phyloP scores from a whole-genome alignment of 768 basidiomycete species.

The Tricholoma furcatifolium region DNA sequence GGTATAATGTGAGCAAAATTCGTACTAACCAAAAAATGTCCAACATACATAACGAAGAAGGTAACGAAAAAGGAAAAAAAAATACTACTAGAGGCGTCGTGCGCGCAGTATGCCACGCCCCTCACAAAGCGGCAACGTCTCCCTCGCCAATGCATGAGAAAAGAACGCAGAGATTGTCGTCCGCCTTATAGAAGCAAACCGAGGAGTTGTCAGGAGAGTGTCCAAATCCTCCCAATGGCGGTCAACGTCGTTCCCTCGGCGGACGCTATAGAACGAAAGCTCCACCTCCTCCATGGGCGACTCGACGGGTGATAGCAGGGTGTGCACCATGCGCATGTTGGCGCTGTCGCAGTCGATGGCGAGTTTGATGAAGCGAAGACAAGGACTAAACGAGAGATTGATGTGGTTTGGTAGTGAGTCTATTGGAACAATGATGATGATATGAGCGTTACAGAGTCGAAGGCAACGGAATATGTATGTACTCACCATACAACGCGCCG shows the following conservation, averaged over 20 bases:
- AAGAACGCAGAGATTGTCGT: conserved; percentile 8
- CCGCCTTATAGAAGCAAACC: conserved; percentile 6
- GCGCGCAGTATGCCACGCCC: conserved; percentile 11
- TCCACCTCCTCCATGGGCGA: conserved; percentile 11
- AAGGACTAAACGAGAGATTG: conserved; percentile 11
- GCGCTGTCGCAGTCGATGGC: conserved; percentile 12
- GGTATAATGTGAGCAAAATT: no score
- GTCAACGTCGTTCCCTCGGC: conserved; percentile 4
- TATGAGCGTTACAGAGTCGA: neutral
- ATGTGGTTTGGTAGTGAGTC: conserved; percentile 9
- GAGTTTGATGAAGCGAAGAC: conserved; percentile 12
- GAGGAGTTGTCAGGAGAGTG: conserved; percentile 2
- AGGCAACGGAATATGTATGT: neutral
- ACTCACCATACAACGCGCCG: conserved; percentile 10
- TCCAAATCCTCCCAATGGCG: conserved; percentile 12
- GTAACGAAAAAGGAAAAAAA: no score
- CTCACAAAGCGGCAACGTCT: conserved; percentile 11
- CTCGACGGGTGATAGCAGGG: conserved; percentile 11
- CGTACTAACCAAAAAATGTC: no score
- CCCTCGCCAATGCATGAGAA: conserved; percentile 4
- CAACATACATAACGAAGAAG: no score
- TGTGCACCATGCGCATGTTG: conserved; percentile 4
- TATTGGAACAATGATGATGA: neutral
- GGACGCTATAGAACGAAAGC: conserved; percentile 11
- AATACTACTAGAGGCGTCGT: conserved; percentile 5